Conservation (phyloP, 2,329 filamentous ascomycete genomes). For the Colletotrichum sp. region DNA sequence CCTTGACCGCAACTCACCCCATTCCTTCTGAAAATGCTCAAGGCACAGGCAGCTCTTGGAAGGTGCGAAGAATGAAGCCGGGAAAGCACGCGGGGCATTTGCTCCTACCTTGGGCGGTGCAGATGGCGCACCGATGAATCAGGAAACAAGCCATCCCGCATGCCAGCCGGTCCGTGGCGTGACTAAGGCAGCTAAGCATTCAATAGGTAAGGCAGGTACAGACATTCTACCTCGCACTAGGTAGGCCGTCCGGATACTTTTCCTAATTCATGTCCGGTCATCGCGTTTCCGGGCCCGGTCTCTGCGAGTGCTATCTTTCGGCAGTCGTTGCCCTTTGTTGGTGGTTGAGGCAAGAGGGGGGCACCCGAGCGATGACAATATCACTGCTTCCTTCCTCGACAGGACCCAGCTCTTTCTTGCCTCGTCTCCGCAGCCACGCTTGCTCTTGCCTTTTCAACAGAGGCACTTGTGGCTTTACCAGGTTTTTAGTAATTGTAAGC, state of each 20-base stretch:
- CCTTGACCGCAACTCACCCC: background rate
- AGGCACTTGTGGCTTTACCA: background rate
- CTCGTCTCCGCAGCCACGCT: background rate
- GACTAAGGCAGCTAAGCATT: background rate
- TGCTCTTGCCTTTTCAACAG: background rate
- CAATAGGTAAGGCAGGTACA: background rate
- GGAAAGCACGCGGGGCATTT: background rate
- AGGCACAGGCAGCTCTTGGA: background rate
- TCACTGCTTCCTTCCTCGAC: background rate
- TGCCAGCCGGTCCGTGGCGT: background rate
- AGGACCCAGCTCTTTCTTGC: background rate
- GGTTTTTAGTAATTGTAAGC: background rate
- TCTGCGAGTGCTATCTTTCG: background rate
- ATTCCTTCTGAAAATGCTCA: background rate
- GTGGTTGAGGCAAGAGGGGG: background rate
- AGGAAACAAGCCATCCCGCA: background rate
- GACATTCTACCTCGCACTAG: background rate
- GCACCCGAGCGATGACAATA: background rate
- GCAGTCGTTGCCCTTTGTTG: background rate
- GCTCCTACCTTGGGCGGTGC: background rate
- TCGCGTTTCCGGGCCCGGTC: background rate
- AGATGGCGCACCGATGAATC: background rate
- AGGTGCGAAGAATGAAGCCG: background rate
- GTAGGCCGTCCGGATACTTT: background rate
- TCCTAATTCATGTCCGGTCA: background rate